A percentile compares a stretch with the other conserved stretches of the same genome.
Evolutionary conservation across 1,284 basidiomycete species (phyloP).

Genomic region (Boletus sp.): DNA sequence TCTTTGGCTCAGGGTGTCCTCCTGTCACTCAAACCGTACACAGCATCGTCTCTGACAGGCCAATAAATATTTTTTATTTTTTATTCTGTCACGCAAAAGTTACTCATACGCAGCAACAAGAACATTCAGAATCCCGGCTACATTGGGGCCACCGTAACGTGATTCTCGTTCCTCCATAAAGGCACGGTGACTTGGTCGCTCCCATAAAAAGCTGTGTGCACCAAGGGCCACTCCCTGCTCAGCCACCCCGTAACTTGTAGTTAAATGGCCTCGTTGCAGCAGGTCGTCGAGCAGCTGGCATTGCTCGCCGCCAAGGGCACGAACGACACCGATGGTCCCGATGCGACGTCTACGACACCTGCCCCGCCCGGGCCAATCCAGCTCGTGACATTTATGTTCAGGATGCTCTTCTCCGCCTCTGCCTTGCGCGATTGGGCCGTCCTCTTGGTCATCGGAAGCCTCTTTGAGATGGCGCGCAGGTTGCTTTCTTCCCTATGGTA

Average conservation of each 20-base stretch:
- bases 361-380: conserved; percentile 11
- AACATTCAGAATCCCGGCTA: too few relatives aligned
- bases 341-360: conserved; percentile 1
- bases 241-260: background rate
- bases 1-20: too few relatives aligned
- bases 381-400: conserved; percentile 32
- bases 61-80: too few relatives aligned
- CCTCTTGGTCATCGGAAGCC: conserved; percentile 56
- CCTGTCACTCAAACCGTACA: too few relatives aligned
- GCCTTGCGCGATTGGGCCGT: conserved; percentile 63
- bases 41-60: too few relatives aligned
- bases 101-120: too few relatives aligned
- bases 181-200: too few relatives aligned
- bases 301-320: conserved; percentile 19
- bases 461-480: conserved; percentile 56
- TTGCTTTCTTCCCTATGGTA: conserved; percentile 41
- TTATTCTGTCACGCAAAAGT: too few relatives aligned
- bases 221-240: background rate
- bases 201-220: too few relatives aligned
- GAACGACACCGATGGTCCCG: conserved; percentile 12
- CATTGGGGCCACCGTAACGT: too few relatives aligned
- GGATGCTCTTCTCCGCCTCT: conserved; percentile 45
- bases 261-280: conserved; percentile 28
- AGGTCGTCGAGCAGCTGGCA: conserved; percentile 29
- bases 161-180: too few relatives aligned